Conservation (phyloP, 805 yeast genomes). For the Myxozyma kluyveri region DNA sequence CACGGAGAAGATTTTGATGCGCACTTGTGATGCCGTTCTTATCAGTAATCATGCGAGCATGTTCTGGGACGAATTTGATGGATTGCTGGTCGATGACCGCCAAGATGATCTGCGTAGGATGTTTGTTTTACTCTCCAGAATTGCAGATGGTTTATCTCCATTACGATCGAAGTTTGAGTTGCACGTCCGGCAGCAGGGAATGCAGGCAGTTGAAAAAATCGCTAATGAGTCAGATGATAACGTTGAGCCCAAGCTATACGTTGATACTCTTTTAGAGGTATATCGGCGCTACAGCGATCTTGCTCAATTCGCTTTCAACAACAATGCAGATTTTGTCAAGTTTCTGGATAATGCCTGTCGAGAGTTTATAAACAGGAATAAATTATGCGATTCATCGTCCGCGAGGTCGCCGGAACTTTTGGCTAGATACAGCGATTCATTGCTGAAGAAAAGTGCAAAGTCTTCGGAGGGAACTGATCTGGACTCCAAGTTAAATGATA, state of each 20-base stretch:
- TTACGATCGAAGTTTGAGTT: constrained; percentile 68
- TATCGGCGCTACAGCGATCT: constrained; percentile 65
- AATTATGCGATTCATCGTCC: constrained; percentile 54
- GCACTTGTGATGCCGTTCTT: constrained; percentile 69
- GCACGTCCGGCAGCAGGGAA: constrained; percentile 67
- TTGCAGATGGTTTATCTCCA: constrained; percentile 74
- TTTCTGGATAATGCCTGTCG: constrained; percentile 89
- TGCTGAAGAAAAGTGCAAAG: constrained; percentile 72
- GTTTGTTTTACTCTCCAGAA: constrained; percentile 71
- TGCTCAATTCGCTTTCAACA: constrained; percentile 64
- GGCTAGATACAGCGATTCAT: constrained; percentile 82
- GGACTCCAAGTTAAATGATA: constrained; percentile 67
- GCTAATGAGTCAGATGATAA: constrained; percentile 38
- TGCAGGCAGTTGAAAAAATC: constrained; percentile 57
- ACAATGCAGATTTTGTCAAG: constrained; percentile 74
- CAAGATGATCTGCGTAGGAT: constrained; percentile 72
- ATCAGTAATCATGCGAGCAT: constrained; percentile 74
- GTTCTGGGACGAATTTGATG: constrained; percentile 72
- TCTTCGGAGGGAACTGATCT: constrained; percentile 64
- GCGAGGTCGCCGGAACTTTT: constrained; percentile 91
- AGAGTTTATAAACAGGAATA: constrained; percentile 74
- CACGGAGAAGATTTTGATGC: constrained; percentile 73
- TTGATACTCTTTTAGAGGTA: constrained; percentile 69
- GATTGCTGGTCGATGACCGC: constrained; percentile 70
- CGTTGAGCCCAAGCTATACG: constrained; percentile 74